Evolutionary conservation across 148 eudicot genomes (phyloP), one percentile per base, ranked within the genome.

Genomic region (Linanthus parryae): DNA sequence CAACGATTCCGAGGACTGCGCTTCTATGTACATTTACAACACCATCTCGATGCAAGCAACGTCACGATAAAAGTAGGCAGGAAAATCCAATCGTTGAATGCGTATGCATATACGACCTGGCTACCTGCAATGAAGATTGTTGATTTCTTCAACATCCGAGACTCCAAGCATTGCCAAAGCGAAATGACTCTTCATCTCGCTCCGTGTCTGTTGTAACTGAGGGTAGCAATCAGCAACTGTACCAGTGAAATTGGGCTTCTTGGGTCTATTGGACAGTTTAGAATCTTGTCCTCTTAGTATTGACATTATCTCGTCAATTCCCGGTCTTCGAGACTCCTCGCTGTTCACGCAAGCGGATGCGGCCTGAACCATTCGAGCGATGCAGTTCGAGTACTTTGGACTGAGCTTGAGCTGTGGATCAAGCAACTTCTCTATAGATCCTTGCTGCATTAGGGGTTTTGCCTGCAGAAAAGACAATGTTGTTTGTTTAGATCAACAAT

Each of bases 141-240:
- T 80, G 13, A 73, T 80, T 20, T 84, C 87, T 8, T 92, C 99
- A 22, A 77, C 57, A 10, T 92, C 95, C 2, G 92, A 64, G 56
- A 76, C 96, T 30, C 94, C 96, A 4, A 88, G 75, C 99, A 92
- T 88, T 15, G 99, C 99, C 66, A 92, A 25, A 25, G 96, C 88
- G 48, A 92, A 64, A 66, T 92, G 96, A 63, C 70, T 68, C 51
- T 62, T 88, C 70, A 82, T 75, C 62, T 84, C 88, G 13, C 77
- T 77, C 44, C 58, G 77, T 26, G 84, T 73, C 58, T 58, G 75
- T 44, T 73, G 80, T 8, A 59, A 56, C 31, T 68, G 76, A 52
- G 71, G 28, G 57, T 65, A 57, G 40, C 45, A 50, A 39, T 67
- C 83, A 52, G 71, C 60, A 17, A 56, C 70, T 9, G 59, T 58